A percentile compares a stretch with the other conserved stretches of the same genome.
phyloP scores from a whole-genome alignment of 495 filamentous ascomycete species.

The Penicillium macrosclerotiorum region DNA sequence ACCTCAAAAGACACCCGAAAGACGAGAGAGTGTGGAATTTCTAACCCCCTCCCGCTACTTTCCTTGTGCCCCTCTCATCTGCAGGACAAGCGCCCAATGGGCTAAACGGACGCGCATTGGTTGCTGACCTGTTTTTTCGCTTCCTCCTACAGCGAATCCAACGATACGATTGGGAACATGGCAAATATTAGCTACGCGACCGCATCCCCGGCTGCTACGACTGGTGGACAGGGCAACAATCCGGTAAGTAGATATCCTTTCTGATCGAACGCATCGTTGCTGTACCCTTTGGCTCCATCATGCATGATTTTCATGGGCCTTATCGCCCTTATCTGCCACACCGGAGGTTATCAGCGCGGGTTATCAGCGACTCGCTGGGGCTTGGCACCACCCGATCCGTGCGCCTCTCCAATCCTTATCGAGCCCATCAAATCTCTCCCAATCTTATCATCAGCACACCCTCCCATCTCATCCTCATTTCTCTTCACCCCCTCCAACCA shows the following conservation, averaged over 20 bases:
- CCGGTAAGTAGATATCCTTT: conserved; percentile 52
- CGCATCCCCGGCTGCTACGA: conserved; percentile 65
- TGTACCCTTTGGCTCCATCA: neutral
- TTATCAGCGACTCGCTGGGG: conserved; percentile 33
- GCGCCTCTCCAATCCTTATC: conserved; percentile 40
- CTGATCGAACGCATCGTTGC: conserved; percentile 4
- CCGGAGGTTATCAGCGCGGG: conserved; percentile 16
- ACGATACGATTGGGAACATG: conserved; percentile 51
- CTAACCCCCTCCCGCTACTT: too few species aligned
- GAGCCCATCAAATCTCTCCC: conserved; percentile 46
- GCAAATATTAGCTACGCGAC: conserved; percentile 59
- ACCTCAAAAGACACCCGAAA: too few species aligned
- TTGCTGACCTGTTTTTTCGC: conserved; percentile 32
- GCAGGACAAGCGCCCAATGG: conserved; percentile 5
- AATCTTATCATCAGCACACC: conserved; percentile 49
- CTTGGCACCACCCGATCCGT: conserved; percentile 42
- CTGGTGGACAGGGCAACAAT: conserved; percentile 62
- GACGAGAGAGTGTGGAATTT: neutral
- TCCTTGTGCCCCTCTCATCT: conserved; percentile 4
- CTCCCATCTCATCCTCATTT: conserved; percentile 18
- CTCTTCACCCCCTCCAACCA: conserved; percentile 31
- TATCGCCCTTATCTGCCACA: conserved; percentile 22
- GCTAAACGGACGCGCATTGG: conserved; percentile 14
- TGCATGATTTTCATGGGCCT: conserved; percentile 20
- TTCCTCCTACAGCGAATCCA: conserved; percentile 42